Percentiles rank a stretch among this genome's conserved stretches.
These are phyloP conservation scores for Xylaria telfairii DNA, from an alignment of 495 filamentous ascomycete species.

Conservation along the genomic window DNA sequence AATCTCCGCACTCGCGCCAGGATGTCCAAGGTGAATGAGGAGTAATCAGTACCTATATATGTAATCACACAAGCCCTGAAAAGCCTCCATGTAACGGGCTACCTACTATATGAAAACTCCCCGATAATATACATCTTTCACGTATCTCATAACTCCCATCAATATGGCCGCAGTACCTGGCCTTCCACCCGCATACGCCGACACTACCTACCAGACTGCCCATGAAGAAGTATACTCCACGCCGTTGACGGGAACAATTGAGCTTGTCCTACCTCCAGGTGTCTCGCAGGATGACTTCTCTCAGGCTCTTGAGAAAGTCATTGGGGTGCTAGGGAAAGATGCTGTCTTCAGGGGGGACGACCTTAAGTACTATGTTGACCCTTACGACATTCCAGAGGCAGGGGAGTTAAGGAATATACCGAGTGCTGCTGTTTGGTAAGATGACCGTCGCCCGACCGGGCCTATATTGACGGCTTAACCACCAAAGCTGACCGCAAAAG, in stretches of 20 bases:
- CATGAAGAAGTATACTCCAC: constrained; percentile 25
- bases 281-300: constrained; percentile 42
- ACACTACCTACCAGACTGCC: constrained; percentile 26
- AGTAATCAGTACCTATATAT: constrained; percentile 13
- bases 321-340: constrained; percentile 39
- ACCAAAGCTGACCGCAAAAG: constrained; percentile 20
- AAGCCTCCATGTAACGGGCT: neutral
- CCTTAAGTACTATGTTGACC: constrained; percentile 52
- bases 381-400: constrained; percentile 48
- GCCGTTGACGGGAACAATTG: constrained; percentile 13
- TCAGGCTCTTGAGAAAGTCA: constrained; percentile 42
- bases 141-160: neutral
- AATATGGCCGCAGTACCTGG: constrained; percentile 18
- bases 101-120: neutral
- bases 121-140: neutral
- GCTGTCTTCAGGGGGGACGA: constrained; percentile 45
- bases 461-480: neutral
- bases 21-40: constrained; percentile 3
- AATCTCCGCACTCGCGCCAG: constrained; percentile 10
- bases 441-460: neutral
- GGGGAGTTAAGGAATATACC: constrained; percentile 45
- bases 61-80: neutral
- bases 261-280: constrained; percentile 45
- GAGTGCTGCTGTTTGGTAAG: constrained; percentile 48
- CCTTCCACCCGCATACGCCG: constrained; percentile 22